A percentile compares a stretch with the other conserved stretches of the same genome.
Conservation (phyloP, 2,329 filamentous ascomycete species). For the Zasmidium cellare region DNA sequence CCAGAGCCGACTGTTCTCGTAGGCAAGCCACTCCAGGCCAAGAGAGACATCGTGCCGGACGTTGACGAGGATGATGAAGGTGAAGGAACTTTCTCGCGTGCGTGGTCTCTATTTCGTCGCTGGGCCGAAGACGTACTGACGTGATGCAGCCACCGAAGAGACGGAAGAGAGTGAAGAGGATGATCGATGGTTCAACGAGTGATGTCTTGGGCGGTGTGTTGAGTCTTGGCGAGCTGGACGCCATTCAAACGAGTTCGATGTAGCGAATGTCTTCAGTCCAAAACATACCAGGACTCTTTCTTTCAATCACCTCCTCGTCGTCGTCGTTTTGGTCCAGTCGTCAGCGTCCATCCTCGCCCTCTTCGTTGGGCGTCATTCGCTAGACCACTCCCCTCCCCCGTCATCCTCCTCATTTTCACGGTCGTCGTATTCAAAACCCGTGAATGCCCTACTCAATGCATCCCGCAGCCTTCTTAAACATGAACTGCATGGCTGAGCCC, state of each 20-base stretch:
- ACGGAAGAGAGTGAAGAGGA: not conserved
- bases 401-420: not conserved
- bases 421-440: not conserved
- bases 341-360: not conserved
- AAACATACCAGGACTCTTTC: not conserved
- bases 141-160: not conserved
- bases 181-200: not conserved
- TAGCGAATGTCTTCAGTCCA: not conserved
- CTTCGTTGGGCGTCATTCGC: not conserved
- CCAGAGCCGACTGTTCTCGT: not conserved
- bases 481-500: constrained; percentile 3
- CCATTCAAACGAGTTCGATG: not conserved
- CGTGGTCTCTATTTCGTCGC: constrained; percentile 3
- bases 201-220: not conserved
- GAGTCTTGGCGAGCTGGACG: not conserved
- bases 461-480: constrained; percentile 7
- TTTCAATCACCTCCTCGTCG: too few species aligned
- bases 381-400: not conserved
- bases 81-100: not conserved
- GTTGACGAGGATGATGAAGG: not conserved
- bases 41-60: not conserved
- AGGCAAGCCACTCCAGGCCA: not conserved
- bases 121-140: constrained; percentile 4
- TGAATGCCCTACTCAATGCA: constrained; percentile 4
- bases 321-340: too few species aligned